Evolutionary conservation across 805 yeast species (phyloP), one percentile per base, ranked within the genome.

Genomic region (Wickerhamomyces mucosus): DNA sequence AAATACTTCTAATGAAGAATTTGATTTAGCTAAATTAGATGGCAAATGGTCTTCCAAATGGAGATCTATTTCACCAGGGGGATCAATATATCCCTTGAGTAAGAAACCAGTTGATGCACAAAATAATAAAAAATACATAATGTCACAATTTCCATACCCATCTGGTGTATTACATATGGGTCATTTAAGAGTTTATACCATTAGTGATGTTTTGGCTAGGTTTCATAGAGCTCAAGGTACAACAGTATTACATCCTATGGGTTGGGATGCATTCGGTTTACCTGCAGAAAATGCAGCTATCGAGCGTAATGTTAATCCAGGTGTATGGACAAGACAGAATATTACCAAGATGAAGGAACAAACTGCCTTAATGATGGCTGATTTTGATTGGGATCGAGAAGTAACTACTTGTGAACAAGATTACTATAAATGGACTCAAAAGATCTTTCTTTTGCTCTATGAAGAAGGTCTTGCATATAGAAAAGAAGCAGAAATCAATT

Each of bases 231-330:
- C 83, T 57, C 71, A 69, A 31, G 96, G 96, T 2, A 69, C 66
- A 43, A 59, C 75, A 23, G 95, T 89, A 11, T 64, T 89, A 3
- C 95, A 92, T 51, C 96, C 97, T 0, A 88, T 92, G 94, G 98
- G 98, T 0, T 92, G 96, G 96, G 98, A 92, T 62, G 95, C 97
- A 0, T 92, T 92, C 65, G 98, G 98, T 1, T 63, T 92, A 18
- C 98, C 98, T 0, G 98, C 98, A 1, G 98, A 92, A 53, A 92
- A 92, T 54, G 98, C 98, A 0, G 98, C 98, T 0, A 77, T 85
- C 19, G 95, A 88, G 53, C 60, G 94, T 39, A 74, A 75, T 1
- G 65, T 84, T 10, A 74, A 73, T 39, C 96, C 98, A 0, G 70
- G 73, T 1, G 67, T 55, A 1, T 92, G 98, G 98, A 92, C 98